These are phyloP conservation scores for Lactifluus pinguis DNA, from an alignment of 768 basidiomycete species.

Conservation along the genomic window DNA sequence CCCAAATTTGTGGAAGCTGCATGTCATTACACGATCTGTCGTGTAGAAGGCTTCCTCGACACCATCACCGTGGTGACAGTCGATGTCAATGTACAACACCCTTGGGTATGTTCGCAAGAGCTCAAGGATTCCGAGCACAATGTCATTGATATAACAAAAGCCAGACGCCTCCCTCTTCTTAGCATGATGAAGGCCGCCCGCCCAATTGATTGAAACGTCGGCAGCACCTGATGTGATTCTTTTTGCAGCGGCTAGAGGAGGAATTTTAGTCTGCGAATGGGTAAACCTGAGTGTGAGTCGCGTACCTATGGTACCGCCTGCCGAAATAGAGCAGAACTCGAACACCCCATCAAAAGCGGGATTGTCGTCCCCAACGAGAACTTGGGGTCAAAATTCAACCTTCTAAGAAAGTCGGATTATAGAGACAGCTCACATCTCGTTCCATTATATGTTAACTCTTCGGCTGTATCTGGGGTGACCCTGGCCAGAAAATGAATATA, in stretches of 20 bases:
- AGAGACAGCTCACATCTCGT: slow-evolving; percentile 61
- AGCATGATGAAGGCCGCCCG: slow-evolving; percentile 97
- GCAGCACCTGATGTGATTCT: slow-evolving; percentile 70
- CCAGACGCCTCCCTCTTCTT: slow-evolving; percentile 97
- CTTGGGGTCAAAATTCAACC: slow-evolving; percentile 22
- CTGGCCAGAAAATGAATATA: slow-evolving; percentile 86
- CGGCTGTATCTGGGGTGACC: slow-evolving; percentile 87
- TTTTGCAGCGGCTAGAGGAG: slow-evolving; percentile 60
- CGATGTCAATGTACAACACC: slow-evolving; percentile 96
- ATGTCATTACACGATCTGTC: slow-evolving; percentile 95
- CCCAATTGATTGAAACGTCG: slow-evolving; percentile 91
- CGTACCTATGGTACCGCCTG: slow-evolving; percentile 85
- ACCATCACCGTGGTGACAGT: slow-evolving; percentile 97
- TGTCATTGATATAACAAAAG: slow-evolving; percentile 99
- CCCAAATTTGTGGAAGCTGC: slow-evolving; percentile 95
- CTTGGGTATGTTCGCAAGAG: slow-evolving; percentile 77
- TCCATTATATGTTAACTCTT: slow-evolving; percentile 76
- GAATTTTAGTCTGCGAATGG: background rate
- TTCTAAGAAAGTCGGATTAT: background rate
- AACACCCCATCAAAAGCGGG: slow-evolving; percentile 95
- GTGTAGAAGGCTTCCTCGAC: slow-evolving; percentile 99
- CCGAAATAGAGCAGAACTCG: slow-evolving; percentile 94
- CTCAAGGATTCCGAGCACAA: slow-evolving; percentile 90
- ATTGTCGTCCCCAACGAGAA: slow-evolving; percentile 82
- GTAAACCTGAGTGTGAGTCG: background rate